These are phyloP conservation scores for Aurantiochytrium sp. DNA, from an alignment of 108 stramenopile genomes.

Conservation along the genomic window DNA sequence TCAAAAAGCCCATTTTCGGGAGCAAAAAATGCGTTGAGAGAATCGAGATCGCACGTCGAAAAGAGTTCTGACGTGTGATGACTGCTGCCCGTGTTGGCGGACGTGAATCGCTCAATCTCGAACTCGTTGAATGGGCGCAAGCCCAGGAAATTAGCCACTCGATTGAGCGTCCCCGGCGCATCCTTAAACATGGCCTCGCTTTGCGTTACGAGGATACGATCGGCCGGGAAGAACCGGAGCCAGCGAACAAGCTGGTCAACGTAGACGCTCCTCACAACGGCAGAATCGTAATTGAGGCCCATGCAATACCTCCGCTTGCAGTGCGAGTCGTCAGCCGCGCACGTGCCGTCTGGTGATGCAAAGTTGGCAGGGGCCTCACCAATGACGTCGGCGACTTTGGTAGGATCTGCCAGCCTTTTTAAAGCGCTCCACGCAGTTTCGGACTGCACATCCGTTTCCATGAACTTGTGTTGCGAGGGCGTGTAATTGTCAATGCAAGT, in stretches of 20 bases:
- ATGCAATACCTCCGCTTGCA: background rate
- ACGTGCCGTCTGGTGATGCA: background rate
- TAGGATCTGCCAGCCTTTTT: background rate
- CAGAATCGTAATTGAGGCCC: background rate
- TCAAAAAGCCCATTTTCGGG: background rate
- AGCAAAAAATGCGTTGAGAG: background rate
- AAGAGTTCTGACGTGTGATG: background rate
- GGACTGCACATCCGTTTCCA: background rate
- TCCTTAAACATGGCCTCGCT: background rate
- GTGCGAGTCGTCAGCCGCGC: background rate
- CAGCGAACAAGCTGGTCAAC: background rate
- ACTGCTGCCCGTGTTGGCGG: background rate
- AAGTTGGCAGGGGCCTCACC: background rate
- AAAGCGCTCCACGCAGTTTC: background rate
- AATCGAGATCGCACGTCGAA: background rate
- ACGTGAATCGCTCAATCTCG: background rate
- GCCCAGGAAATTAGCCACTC: background rate
- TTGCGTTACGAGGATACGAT: background rate
- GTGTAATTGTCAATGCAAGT: background rate
- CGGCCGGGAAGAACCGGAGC: background rate
- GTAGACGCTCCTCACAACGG: background rate
- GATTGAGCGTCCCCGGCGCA: background rate
- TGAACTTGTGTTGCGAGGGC: background rate
- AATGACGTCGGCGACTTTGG: background rate
- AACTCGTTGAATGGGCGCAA: background rate